Base-by-base conservation (phyloP, 2,329 filamentous ascomycete genomes). In the Botrytis paeoniae region DNA sequence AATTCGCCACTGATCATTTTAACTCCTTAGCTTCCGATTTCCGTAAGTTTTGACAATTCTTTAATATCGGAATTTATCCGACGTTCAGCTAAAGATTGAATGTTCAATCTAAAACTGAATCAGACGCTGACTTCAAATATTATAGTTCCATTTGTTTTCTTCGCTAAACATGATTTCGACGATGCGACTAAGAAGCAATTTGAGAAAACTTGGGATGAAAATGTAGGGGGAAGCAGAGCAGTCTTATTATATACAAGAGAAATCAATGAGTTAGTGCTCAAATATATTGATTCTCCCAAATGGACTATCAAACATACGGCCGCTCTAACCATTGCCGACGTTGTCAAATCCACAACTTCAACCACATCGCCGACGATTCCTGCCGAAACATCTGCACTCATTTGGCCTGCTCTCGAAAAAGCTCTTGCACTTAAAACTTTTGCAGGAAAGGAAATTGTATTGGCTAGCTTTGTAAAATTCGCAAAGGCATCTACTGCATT, bases 241-340 rank as follows among this genome's bases (percentile, higher is more conserved):
- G 93, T 97, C 8, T 88, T 92, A 64, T 88, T 97, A 1, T 97
- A 97, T 80, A 87, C 97, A 10, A 87, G 87, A 54, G 96, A 99
- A 82, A 97, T 98, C 77, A 86, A 92, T 6, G 83, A 82, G 0
- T 85, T 98, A 1, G 88, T 91, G 1, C 85, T 89, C 51, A 85
- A 86, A 51, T 88, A 93, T 70, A 85, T 98, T 12, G 91, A 93
- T 48, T 94, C 93, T 2, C 88, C 93, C 2, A 93, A 93, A 78
- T 99, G 96, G 96, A 90, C 91, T 3, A 88, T 98, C 73, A 96
- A 97, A 81, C 95, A 98, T 78, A 93, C 93, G 0, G 92, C 92
- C 14, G 94, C 95, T 12, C 89, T 96, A 73, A 89, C 94, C 0
- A 88, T 95, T 16, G 93, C 93, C 1, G 92, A 93, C 63, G 89